phyloP scores from a whole-genome alignment of 2,329 filamentous ascomycete species.

The Zymoseptoria pseudotritici region DNA sequence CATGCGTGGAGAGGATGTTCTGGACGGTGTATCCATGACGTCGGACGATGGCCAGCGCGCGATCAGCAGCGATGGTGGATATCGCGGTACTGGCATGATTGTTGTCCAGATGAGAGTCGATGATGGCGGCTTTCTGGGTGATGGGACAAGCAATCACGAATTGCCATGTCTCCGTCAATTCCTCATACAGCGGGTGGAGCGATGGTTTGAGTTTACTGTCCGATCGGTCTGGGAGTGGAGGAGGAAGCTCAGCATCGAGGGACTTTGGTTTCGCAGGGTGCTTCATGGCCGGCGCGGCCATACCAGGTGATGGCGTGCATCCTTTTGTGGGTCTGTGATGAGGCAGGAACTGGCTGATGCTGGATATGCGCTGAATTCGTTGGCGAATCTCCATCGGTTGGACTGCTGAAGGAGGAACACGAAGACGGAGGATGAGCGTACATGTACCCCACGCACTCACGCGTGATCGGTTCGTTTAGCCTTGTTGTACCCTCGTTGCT shows the following conservation, averaged over 20 bases:
- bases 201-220: conserved; percentile 9
- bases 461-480: background rate
- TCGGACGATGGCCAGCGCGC: conserved; percentile 10
- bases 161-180: conserved; percentile 50
- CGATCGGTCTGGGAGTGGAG: background rate
- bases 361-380: background rate
- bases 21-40: conserved; percentile 16
- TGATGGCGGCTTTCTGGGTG: conserved; percentile 46
- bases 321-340: background rate
- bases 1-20: conserved; percentile 18
- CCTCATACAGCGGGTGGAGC: conserved; percentile 31
- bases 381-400: background rate
- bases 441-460: background rate
- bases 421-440: background rate
- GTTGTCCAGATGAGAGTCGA: conserved; percentile 57
- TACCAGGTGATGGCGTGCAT: background rate
- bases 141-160: conserved; percentile 51
- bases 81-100: conserved; percentile 31
- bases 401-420: background rate
- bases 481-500: background rate
- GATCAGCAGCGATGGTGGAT: conserved; percentile 19
- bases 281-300: background rate
- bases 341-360: background rate
- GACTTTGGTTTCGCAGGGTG: background rate
- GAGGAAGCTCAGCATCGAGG: background rate